These are phyloP conservation scores for Paramecium primaurelia DNA, from an alignment of 73 alveolate genomes.

Conservation along the genomic window DNA sequence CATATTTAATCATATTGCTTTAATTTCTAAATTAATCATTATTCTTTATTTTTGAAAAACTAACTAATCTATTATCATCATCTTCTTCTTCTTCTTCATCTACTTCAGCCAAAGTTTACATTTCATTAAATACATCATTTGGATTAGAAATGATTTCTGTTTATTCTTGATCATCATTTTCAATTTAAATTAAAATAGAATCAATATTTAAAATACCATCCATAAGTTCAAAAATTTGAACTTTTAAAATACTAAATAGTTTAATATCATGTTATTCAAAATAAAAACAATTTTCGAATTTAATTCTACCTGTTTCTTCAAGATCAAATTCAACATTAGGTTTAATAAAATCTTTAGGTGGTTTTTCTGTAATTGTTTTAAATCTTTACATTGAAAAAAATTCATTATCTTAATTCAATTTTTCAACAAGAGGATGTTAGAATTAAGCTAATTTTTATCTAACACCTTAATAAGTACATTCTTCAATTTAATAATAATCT, in stretches of 20 bases:
- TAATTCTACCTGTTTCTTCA: background rate
- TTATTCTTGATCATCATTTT: background rate
- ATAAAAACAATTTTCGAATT: background rate
- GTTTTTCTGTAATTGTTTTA: background rate
- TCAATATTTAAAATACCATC: constrained; percentile 32
- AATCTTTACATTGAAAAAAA: background rate
- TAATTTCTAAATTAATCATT: background rate
- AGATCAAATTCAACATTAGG: constrained; percentile 6
- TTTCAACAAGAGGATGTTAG: constrained; percentile 17
- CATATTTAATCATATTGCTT: background rate
- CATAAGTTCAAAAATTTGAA: background rate
- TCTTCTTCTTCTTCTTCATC: background rate
- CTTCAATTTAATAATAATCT: background rate
- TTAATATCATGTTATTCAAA: background rate
- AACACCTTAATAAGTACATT: constrained; percentile 30
- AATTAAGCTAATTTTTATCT: background rate
- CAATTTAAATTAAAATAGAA: background rate
- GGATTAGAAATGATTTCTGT: background rate
- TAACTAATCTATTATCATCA: background rate
- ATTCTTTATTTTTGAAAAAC: background rate
- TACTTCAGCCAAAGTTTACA: background rate
- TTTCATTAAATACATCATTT: background rate
- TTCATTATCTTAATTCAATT: background rate
- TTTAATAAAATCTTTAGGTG: background rate
- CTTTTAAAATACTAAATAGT: background rate